Conservation (phyloP, 2,329 filamentous ascomycete species). For the Fonsecaea pugnacius region DNA sequence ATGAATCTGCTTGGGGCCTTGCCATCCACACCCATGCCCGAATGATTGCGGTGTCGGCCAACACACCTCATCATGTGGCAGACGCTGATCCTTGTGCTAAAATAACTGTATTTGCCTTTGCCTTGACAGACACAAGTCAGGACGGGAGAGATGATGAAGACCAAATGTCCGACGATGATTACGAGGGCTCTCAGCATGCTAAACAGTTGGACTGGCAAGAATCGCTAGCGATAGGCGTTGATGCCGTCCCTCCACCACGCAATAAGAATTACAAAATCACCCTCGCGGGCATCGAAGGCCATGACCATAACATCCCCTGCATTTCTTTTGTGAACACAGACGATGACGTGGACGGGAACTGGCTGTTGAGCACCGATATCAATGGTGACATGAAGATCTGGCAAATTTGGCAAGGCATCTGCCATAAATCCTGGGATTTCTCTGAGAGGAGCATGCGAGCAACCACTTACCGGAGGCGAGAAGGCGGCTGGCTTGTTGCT, state of each 20-base stretch:
- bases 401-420: constrained; percentile 50
- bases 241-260: constrained; percentile 36
- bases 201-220: constrained; percentile 32
- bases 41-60: constrained; percentile 83
- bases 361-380: constrained; percentile 64
- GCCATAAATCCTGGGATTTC: constrained; percentile 41
- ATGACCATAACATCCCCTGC: constrained; percentile 60
- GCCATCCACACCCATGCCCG: constrained; percentile 80
- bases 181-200: constrained; percentile 1
- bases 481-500: constrained; percentile 53
- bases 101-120: constrained; percentile 39
- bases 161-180: constrained; percentile 19
- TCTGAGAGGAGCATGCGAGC: constrained; percentile 23
- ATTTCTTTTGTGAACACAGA: constrained; percentile 64
- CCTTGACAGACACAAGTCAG: constrained; percentile 47
- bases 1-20: constrained; percentile 82
- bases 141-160: constrained; percentile 29
- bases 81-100: constrained; percentile 34
- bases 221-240: constrained; percentile 22
- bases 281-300: constrained; percentile 44
- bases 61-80: constrained; percentile 52
- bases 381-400: constrained; percentile 55
- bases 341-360: constrained; percentile 59
- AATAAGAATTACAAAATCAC: constrained; percentile 49
- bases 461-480: constrained; percentile 24